These are phyloP conservation scores for Amanita rubescens DNA, from an alignment of 768 basidiomycete species.

Conservation along the genomic window DNA sequence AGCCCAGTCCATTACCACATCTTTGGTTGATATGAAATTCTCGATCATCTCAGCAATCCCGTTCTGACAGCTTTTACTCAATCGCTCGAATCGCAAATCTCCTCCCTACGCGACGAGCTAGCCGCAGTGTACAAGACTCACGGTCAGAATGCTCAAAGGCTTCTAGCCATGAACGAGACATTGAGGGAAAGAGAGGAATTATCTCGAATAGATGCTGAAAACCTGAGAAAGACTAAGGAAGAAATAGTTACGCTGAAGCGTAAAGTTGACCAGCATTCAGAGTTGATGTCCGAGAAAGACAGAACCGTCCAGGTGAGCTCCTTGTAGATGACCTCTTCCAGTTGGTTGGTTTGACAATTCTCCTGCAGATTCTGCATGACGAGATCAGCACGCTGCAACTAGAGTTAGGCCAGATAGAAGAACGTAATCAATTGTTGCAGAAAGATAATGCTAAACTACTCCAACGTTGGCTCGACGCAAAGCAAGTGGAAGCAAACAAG, in stretches of 20 bases:
- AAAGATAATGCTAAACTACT: slow-evolving; percentile 93
- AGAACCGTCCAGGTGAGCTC: slow-evolving; percentile 75
- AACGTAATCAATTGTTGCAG: slow-evolving; percentile 78
- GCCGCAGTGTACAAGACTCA: slow-evolving; percentile 95
- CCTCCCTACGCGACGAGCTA: slow-evolving; percentile 84
- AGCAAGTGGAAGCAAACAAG: slow-evolving; percentile 86
- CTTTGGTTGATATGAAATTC: neutral
- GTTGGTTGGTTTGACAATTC: slow-evolving; percentile 3
- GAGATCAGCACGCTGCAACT: slow-evolving; percentile 90
- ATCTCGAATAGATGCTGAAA: slow-evolving; percentile 74
- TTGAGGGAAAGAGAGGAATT: slow-evolving; percentile 90
- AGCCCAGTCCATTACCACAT: slow-evolving; percentile 5
- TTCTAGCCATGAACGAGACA: slow-evolving; percentile 91
- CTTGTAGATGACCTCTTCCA: slow-evolving; percentile 3
- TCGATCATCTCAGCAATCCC: slow-evolving; percentile 50
- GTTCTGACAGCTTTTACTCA: slow-evolving; percentile 83
- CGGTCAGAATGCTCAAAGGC: slow-evolving; percentile 89
- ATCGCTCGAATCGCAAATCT: slow-evolving; percentile 92
- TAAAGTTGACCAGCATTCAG: slow-evolving; percentile 78
- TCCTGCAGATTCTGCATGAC: slow-evolving; percentile 77
- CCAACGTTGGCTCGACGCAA: slow-evolving; percentile 94
- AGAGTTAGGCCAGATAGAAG: slow-evolving; percentile 84
- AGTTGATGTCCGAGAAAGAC: slow-evolving; percentile 85
- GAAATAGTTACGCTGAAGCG: slow-evolving; percentile 62
- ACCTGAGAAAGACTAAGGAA: slow-evolving; percentile 66